Evolutionary conservation across 345 rosid species (phyloP).

Genomic region (Rubroshorea leprosula): DNA sequence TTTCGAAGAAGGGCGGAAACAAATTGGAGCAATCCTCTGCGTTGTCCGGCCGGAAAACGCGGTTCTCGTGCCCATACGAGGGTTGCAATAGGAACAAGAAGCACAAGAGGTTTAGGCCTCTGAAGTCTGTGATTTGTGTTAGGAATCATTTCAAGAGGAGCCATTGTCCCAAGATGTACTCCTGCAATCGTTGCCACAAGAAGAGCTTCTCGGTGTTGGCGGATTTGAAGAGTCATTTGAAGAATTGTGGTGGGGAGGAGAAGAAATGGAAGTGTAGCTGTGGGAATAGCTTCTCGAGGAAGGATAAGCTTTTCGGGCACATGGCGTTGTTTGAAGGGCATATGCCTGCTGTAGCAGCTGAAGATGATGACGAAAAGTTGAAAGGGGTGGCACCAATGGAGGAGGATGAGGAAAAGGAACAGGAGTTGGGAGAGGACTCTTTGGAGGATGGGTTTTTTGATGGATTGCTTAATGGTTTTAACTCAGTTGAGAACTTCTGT

Average conservation of each 20-base stretch:
- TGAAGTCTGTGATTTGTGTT: conserved; percentile 60
- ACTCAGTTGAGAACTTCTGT: conserved; percentile 30
- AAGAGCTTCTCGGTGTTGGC: conserved; percentile 55
- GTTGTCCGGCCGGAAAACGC: conserved; percentile 9
- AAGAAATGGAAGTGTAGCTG: conserved; percentile 62
- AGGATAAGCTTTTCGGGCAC: conserved; percentile 71
- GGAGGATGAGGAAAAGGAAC: conserved; percentile 16
- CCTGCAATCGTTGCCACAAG: conserved; percentile 52
- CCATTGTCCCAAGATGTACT: conserved; percentile 68
- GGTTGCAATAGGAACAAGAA: conserved; percentile 58
- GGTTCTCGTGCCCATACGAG: conserved; percentile 62
- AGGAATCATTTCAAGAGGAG: conserved; percentile 76
- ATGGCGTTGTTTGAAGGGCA: conserved; percentile 74
- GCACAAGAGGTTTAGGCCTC: conserved; percentile 47
- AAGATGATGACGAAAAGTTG: conserved; percentile 8
- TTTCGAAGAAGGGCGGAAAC: conserved; percentile 40
- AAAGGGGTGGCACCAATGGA: conserved; percentile 11
- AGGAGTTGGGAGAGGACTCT: conserved; percentile 7
- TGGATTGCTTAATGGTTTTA: conserved; percentile 44
- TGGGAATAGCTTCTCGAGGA: conserved; percentile 63
- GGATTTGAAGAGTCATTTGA: conserved; percentile 62
- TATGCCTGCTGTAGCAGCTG: conserved; percentile 43
- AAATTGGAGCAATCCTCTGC: neutral
- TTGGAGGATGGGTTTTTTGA: conserved; percentile 28
- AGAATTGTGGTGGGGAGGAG: conserved; percentile 65